These are phyloP conservation scores for Hymenochaete sp. DNA, from an alignment of 1,284 basidiomycete species.

Conservation along the genomic window DNA sequence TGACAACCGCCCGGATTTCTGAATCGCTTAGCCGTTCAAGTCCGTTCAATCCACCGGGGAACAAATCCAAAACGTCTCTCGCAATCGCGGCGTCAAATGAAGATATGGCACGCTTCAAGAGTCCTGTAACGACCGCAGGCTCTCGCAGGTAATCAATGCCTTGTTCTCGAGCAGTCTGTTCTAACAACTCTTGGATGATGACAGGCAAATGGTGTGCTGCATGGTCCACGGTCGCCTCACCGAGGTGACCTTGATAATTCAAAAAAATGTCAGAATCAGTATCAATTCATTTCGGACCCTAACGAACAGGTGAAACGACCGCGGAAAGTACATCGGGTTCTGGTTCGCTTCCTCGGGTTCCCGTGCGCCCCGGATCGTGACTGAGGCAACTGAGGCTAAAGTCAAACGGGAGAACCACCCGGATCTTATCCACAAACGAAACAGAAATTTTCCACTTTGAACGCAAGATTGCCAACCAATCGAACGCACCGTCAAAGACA, in stretches of 20 bases:
- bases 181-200: constrained; percentile 51
- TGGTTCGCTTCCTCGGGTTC: too few relatives aligned
- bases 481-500: constrained; percentile 27
- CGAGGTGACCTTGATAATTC: constrained; percentile 14
- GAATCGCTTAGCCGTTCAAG: constrained; percentile 28
- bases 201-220: constrained; percentile 59
- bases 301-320: too few relatives aligned
- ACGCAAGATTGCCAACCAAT: too few relatives aligned
- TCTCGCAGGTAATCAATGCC: constrained; percentile 26
- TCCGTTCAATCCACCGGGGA: constrained; percentile 23
- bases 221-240: constrained; percentile 39
- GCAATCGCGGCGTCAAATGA: constrained; percentile 38
- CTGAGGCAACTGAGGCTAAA: too few relatives aligned
- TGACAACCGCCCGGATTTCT: constrained; percentile 32
- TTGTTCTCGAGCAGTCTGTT: constrained; percentile 29
- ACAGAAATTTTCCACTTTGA: background rate
- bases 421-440: background rate
- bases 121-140: constrained; percentile 38
- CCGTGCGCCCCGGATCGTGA: constrained; percentile 1
- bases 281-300: too few relatives aligned
- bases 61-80: constrained; percentile 25
- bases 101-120: constrained; percentile 46
- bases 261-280: too few relatives aligned
- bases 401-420: background rate
- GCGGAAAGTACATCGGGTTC: too few relatives aligned